Base-by-base conservation (phyloP, 2,329 filamentous ascomycete genomes). In the Cladosporium velox region DNA sequence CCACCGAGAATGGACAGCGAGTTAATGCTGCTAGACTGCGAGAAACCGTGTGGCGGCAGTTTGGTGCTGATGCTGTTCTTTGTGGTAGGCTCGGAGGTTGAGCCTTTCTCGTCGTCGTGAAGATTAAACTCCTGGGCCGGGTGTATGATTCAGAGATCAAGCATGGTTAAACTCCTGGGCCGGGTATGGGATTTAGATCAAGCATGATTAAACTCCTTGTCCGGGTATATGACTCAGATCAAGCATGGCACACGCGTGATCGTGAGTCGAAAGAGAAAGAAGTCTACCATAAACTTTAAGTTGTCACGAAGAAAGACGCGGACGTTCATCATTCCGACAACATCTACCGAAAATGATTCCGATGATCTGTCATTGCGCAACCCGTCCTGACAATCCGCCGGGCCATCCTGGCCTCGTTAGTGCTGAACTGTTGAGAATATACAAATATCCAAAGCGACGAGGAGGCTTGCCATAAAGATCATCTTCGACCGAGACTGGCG, bases 61-160 rank as follows among this genome's bases (percentile, higher is more conserved):
- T 96, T 67, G 93, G 91, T 2, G 88, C 92, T 66, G 93, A 97
- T 77, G 88, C 93, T 30, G 90, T 97, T 1, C 83, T 96, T 68
- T 95, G 91, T 75, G 92, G 92, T 15, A 68, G 65, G n/a, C 60
- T 73, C 26, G 60, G 14, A 38, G 47, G 44, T 8, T 59, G 51
- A 62, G 14, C 14, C 12, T 11, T 38, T 35, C 2, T 2, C 21
- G 32, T 34, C n/a, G 41, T 11, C 2, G n/a, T 47, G 8, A 21
- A 10, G n/a, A 47, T 47, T 24, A 47, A 47, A 21, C n/a, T 24
- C 41, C n/a, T 47, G n/a, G 41, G n/a, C 3, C 18, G 18, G 38
- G 38, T 44, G n/a, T 18, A 44, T n/a, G 18, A 2, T 21, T 41
- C 18, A 41, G 35, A 41, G 35, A 41, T 41, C 2, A 41, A 41